Base-by-base conservation (phyloP, 768 basidiomycete genomes). In the Neoboletus brunneissimus region DNA sequence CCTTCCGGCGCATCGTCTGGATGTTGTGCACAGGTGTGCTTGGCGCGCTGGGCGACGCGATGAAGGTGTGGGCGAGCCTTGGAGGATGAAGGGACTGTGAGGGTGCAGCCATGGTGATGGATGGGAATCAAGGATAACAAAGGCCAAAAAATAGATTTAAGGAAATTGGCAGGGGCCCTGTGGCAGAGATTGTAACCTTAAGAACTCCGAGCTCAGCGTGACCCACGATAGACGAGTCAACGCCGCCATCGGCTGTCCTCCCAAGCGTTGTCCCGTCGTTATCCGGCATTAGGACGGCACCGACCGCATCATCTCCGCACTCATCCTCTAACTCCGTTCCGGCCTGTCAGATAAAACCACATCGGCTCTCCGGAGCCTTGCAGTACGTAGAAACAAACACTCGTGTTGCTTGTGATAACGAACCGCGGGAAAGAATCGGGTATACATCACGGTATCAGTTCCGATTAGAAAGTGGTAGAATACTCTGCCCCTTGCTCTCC, bases 1-100 rank as follows among this genome's bases (percentile, higher is more conserved):
- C 82, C 77, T 91, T 94, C 64, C 92, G 81, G 60, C 92, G 83
- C 88, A 94, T 92, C 27, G 91, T 89, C 72, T 91, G 87, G 63
- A 94, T 94, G 56, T 86, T 91, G 71, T 94, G 91, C 57, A 94
- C 88, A 4, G 91, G 91, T 1, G 91, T 94, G 60, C 90, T 81
- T 1, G 91, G 89, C 12, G 80, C 84, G 70, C 87, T 89, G 60
- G 91, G 91, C 50, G 89, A 83, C 52, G 73, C 78, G 54, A 85
- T 81, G 62, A 91, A 91, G 54, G 85, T 88, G 61, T 84, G 75
- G 9, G 88, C 82, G 29, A 91, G 79, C 64, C 90, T 79, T 38
- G 89, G 82, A 23, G 89, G 89, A 56, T 91, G 89, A 51, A 91
- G 76, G 6, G 71, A 71, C 13, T 75, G 64, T 41, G 76, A 53